Conservation (phyloP, 495 filamentous ascomycete species). For the Parathielavia hyrcaniae region DNA sequence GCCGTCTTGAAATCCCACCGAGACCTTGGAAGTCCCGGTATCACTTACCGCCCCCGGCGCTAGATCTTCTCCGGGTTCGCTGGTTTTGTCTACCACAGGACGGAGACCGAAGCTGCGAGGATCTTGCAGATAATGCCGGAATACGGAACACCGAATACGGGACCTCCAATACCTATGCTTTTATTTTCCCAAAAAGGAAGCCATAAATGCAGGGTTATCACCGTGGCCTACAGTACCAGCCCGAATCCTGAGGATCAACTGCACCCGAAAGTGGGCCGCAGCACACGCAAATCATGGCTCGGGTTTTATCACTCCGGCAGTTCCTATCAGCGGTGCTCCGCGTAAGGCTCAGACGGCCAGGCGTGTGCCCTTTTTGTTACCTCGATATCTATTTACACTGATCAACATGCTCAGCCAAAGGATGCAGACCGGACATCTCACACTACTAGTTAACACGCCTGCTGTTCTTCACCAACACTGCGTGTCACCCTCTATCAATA, state of each 20-base stretch:
- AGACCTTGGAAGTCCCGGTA: not conserved
- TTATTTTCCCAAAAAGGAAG: not conserved
- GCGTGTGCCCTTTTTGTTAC: not conserved
- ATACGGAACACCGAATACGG: not conserved
- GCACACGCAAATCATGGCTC: not conserved
- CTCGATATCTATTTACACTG: not conserved
- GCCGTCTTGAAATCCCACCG: not conserved
- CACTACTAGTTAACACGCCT: too few relatives aligned
- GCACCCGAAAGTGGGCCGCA: not conserved
- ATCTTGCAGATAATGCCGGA: not conserved
- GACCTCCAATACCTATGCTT: not conserved
- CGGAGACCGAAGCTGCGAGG: not conserved
- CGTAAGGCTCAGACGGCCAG: not conserved
- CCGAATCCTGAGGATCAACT: not conserved
- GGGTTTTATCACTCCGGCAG: not conserved
- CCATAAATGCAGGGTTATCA: conserved; percentile 1
- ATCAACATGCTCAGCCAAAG: too few relatives aligned
- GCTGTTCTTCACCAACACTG: not conserved
- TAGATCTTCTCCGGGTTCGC: not conserved
- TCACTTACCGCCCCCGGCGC: conserved; percentile 4
- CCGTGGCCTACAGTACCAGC: not conserved
- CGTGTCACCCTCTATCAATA: not conserved
- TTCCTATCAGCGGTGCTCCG: not conserved
- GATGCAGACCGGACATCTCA: too few relatives aligned
- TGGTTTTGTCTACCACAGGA: not conserved